Evolutionary conservation across 306 rosid species (phyloP).

Genomic region (Rosa chinensis): DNA sequence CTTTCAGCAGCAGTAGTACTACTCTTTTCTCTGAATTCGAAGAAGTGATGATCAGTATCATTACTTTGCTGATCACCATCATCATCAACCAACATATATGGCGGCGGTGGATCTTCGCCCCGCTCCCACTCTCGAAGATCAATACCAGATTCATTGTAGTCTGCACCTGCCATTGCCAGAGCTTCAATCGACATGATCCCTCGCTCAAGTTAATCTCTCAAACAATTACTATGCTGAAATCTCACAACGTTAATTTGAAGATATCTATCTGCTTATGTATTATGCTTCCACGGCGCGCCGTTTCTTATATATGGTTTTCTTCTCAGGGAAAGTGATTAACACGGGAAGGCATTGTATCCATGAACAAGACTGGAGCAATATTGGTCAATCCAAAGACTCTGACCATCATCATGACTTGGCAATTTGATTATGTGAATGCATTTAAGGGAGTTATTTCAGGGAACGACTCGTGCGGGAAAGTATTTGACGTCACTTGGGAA

Average conservation of each 20-base stretch:
- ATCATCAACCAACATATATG: conserved; percentile 10
- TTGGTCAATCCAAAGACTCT: background rate
- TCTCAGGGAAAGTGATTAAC: background rate
- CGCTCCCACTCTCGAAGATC: conserved; percentile 6
- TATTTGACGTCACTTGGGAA: background rate
- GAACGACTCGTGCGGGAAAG: background rate
- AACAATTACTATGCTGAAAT: background rate
- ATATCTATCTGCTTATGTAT: background rate
- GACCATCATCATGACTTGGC: background rate
- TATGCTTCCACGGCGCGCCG: no score
- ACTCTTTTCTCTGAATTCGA: background rate
- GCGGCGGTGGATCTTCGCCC: background rate
- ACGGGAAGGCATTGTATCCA: background rate
- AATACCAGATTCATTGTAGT: conserved; percentile 9
- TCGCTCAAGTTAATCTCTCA: background rate
- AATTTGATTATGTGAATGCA: background rate
- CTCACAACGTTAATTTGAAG: background rate
- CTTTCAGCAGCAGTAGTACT: background rate
- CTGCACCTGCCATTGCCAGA: conserved; percentile 27
- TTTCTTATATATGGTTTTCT: background rate
- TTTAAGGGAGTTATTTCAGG: background rate
- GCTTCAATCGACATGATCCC: conserved; percentile 20
- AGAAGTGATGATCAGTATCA: background rate
- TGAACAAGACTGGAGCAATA: background rate
- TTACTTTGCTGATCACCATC: background rate